phyloP scores from a whole-genome alignment of 305 asterid species.

The Ruellia speciosa region DNA sequence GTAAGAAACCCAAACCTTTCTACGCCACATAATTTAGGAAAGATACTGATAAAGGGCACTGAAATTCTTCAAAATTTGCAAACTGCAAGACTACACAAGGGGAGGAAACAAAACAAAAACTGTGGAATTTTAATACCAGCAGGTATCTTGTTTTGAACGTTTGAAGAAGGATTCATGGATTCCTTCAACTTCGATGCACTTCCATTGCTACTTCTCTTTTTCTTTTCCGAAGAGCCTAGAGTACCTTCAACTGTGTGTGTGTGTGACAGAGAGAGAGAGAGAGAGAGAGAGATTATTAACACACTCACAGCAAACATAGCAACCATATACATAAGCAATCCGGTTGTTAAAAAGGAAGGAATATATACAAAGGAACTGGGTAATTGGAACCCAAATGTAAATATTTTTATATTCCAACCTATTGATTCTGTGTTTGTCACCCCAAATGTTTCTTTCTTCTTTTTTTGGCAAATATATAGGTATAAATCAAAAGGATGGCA shows the following conservation, averaged over 20 bases:
- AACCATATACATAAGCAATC: too few species aligned
- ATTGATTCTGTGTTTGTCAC: too few species aligned
- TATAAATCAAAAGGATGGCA: too few species aligned
- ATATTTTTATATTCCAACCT: too few species aligned
- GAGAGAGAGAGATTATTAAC: neutral
- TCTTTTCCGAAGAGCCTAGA: constrained; percentile 44
- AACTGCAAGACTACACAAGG: neutral
- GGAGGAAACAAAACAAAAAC: neutral
- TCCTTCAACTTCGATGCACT: constrained; percentile 24
- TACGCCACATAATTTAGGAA: neutral
- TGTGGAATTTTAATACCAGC: constrained; percentile 13
- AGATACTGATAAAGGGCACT: neutral
- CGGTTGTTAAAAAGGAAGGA: too few species aligned
- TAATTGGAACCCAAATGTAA: too few species aligned
- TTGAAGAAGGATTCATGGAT: constrained; percentile 24
- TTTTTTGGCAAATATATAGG: too few species aligned
- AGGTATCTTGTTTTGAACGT: constrained; percentile 26
- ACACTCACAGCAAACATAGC: neutral
- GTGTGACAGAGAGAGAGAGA: neutral
- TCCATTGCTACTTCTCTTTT: constrained; percentile 25
- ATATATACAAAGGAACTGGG: too few species aligned
- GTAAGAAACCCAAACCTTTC: neutral
- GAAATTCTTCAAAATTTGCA: neutral
- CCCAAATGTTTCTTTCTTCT: too few species aligned
- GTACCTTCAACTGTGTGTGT: constrained; percentile 46